phyloP scores from a whole-genome alignment of 2,329 filamentous ascomycete genomes.

The Gaeumannomyces tritici region DNA sequence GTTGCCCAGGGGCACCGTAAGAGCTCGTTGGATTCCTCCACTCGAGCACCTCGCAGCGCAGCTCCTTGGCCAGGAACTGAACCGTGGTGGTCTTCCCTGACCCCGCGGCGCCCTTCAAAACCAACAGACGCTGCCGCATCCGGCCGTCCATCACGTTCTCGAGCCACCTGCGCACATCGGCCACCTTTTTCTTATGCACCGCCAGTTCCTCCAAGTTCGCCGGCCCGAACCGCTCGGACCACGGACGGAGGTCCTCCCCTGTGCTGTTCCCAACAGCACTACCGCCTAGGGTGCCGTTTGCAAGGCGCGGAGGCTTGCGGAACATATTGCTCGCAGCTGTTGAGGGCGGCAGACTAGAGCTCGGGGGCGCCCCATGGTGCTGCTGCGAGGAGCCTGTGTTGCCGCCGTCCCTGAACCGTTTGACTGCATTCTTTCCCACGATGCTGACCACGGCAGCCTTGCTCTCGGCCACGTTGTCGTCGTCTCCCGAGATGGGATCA shows the following conservation, averaged over 20 bases:
- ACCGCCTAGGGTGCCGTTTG: constrained; percentile 10
- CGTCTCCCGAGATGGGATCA: constrained; percentile 52
- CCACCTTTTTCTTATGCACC: constrained; percentile 89
- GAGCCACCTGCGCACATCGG: constrained; percentile 78
- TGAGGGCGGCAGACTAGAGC: constrained; percentile 8
- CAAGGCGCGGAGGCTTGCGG: constrained; percentile 28
- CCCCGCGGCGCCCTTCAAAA: constrained; percentile 85
- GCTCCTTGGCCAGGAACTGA: constrained; percentile 63
- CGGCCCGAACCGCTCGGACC: constrained; percentile 80
- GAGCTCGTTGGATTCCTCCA: constrained; percentile 77
- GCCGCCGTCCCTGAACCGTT: constrained; percentile 33
- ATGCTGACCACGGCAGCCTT: constrained; percentile 42
- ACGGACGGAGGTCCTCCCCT: constrained; percentile 59
- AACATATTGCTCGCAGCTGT: constrained; percentile 40
- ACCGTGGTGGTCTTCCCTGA: constrained; percentile 89
- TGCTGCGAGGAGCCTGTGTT: constrained; percentile 12
- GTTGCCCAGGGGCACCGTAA: constrained; percentile 40
- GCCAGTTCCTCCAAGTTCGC: constrained; percentile 70
- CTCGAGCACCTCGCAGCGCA: constrained; percentile 71
- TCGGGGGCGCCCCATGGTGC: constrained; percentile 1
- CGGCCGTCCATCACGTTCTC: constrained; percentile 60
- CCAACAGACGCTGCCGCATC: constrained; percentile 60
- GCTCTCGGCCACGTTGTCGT: constrained; percentile 44
- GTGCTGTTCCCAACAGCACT: neutral
- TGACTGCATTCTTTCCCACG: constrained; percentile 45